Evolutionary conservation across 2,329 filamentous ascomycete genomes (phyloP).

Genomic region (Diaporthe longicolla): DNA sequence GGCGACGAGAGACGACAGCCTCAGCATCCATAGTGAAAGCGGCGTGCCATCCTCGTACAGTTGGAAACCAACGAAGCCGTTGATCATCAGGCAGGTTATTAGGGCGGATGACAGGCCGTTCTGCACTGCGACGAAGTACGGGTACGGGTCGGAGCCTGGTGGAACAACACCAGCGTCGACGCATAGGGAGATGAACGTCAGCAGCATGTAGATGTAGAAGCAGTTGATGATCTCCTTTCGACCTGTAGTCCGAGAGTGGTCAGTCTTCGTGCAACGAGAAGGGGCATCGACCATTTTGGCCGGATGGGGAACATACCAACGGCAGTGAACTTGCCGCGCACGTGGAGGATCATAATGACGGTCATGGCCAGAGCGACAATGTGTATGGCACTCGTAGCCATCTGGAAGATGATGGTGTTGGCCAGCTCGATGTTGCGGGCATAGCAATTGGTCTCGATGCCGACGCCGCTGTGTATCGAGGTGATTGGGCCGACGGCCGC

Average conservation of each 20-base stretch:
- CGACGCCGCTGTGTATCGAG: conserved; percentile 75
- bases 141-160: conserved; percentile 82
- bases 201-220: conserved; percentile 95
- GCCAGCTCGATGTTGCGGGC: conserved; percentile 95
- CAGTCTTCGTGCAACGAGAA: conserved; percentile 4
- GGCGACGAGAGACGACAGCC: conserved; percentile 82
- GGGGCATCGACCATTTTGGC: background rate
- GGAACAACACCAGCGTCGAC: conserved; percentile 95
- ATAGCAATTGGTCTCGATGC: conserved; percentile 92
- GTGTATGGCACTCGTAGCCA: conserved; percentile 90
- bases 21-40: conserved; percentile 92
- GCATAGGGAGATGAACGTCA: conserved; percentile 89
- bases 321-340: conserved; percentile 97
- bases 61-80: conserved; percentile 98
- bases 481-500: conserved; percentile 84
- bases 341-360: conserved; percentile 96
- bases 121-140: conserved; percentile 93
- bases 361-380: conserved; percentile 93
- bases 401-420: conserved; percentile 98
- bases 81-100: conserved; percentile 91
- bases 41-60: conserved; percentile 97
- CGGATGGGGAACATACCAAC: conserved; percentile 75
- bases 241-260: conserved; percentile 55
- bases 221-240: conserved; percentile 84
- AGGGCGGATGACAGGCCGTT: conserved; percentile 87